Base-by-base conservation (phyloP, 2,329 filamentous ascomycete genomes). In the Emergomyces pasteurianus region DNA sequence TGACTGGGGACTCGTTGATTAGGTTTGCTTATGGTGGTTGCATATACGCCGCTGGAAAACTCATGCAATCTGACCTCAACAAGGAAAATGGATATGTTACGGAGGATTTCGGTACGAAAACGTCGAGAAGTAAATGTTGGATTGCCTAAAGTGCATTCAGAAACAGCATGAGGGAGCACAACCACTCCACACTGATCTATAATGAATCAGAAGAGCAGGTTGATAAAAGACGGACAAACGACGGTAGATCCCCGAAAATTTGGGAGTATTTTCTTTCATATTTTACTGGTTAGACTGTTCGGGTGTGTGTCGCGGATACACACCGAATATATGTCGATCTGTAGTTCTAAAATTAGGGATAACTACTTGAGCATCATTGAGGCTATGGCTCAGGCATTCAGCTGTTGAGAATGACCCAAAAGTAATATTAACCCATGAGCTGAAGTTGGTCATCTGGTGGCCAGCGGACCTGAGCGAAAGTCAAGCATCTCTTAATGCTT, bases 391-490 rank as follows among this genome's bases (percentile, higher is more conserved):
- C 1, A 49, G 21, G 2, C 23, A 49, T 23, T 21, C 23, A 14
- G 14, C 10, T 26, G 23, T 26, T 7, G 21, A 49, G 2, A 49
- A 49, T 49, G 3, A 49, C 16, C 10, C 12, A 49, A 26, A 21
- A 26, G 12, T 26, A 26, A n/a, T 10, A 49, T 60, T 75, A 94
- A 16, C 94, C 94, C 94, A 99, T 99, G 68, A 99, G 78, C 78
- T 99, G 94, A 71, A 90, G 81, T 67, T 94, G 82, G 77, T 97
- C 92, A 68, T 91, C 87, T 0, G 94, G 94, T 61, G 92, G 92
- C 94, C 94, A 99, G 67, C 92, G 85, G 36, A 94, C 92, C 77
- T 99, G 94, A 31, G 92, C 91, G 82, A 96, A 99, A 63, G 90
- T 97, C 71, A 99, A 76, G 71, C 92, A 96, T 53, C 94, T 82